Evolutionary conservation across 2,329 filamentous ascomycete genomes (phyloP), one percentile per base, ranked within the genome.

Genomic region (Harringtonia lauricola): DNA sequence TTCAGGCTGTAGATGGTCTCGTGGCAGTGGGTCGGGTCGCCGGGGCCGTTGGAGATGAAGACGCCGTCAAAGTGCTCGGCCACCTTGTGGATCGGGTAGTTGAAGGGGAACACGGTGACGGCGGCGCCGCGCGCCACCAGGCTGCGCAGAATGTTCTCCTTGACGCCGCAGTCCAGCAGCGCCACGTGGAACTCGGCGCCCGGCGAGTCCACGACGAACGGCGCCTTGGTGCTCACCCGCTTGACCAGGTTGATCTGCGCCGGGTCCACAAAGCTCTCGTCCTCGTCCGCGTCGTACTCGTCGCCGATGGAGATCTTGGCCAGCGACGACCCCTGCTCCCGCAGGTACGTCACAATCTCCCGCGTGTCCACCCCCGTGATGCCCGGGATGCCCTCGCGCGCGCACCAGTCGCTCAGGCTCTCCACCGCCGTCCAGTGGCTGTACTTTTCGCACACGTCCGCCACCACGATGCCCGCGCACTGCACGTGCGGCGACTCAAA

Each of bases 341-440:
- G 87, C 55, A 98, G 79, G 60, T 87, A 81, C 42, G 92, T 96
- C 60, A 98, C 92, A 58, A 98, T 95, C 51, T 82, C 90, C 64
- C 92, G 87, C 41, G 92, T 98, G 61, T 98, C 92, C 38, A 98
- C 92, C 42, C 92, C 92, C 36, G 89, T 90, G 62, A 96, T 95
- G 60, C 88, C 89, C 42, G 92, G 90, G 30, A 98, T 84, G 55
- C 92, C 92, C 68, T 96, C 92, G 47, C 90, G 83, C 53, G 89
- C 86, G 66, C 92, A 98, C 92, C 92, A 98, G 55, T 94, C 76
- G 53, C 84, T 75, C 58, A 98, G 68, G 58, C 86, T 89, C 74
- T 98, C 87, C 12, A 98, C 90, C 30, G 92, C 92, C 49, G 92
- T 96, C 92, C 92, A 98, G 63, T 98, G 92, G 65, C 88, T 95